Percentiles rank a stretch among this genome's conserved stretches.
These are phyloP conservation scores for Ammopiptanthus mongolicus DNA, from an alignment of 306 rosid species.

Conservation along the genomic window DNA sequence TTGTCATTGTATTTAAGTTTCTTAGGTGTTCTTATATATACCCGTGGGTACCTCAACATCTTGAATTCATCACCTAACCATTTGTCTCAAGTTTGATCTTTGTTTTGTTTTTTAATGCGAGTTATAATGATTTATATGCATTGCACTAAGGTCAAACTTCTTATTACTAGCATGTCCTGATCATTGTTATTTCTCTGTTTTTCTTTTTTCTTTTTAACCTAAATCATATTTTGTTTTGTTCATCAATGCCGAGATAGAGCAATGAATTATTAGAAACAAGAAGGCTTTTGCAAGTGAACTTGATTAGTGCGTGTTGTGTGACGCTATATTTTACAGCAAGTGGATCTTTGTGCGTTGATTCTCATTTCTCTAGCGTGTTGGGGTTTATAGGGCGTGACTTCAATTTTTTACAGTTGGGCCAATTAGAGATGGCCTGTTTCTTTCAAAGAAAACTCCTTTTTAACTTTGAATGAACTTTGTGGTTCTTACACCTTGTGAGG, in stretches of 20 bases:
- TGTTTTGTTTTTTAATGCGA: neutral
- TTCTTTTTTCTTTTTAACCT: neutral
- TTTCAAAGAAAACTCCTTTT: neutral
- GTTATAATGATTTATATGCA: neutral
- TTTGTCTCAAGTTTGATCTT: constrained; percentile 16
- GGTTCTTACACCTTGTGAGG: constrained; percentile 11
- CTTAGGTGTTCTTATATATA: neutral
- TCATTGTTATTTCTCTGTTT: neutral
- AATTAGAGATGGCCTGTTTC: neutral
- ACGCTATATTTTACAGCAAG: neutral
- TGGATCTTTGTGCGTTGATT: neutral
- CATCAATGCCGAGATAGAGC: neutral
- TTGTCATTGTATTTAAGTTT: neutral
- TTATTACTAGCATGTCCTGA: neutral
- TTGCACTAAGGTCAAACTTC: constrained; percentile 1
- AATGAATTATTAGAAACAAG: neutral
- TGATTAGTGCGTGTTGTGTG: constrained; percentile 8
- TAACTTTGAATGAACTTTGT: neutral
- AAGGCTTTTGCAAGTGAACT: neutral
- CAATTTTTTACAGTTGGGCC: neutral
- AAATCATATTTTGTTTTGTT: neutral
- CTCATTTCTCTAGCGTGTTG: neutral
- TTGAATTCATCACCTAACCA: constrained; percentile 10
- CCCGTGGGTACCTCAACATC: neutral
- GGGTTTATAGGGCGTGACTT: neutral